Percentiles rank a stretch among this genome's conserved stretches.
Conservation (phyloP, 345 rosid species). For the Erodium maritimum region DNA sequence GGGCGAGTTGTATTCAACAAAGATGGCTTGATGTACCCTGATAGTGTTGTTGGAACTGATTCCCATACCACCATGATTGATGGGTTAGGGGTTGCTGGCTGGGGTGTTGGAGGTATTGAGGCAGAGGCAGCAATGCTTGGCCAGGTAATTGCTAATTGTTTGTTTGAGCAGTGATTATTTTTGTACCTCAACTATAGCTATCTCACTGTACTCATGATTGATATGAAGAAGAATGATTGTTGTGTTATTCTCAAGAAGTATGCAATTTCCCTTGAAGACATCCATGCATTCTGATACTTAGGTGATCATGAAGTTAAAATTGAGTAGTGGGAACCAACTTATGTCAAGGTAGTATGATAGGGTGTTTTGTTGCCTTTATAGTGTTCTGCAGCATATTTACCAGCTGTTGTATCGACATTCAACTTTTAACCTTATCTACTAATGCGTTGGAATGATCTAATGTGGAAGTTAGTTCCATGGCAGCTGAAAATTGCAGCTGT, state of each 20-base stretch:
- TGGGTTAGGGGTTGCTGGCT: conserved; percentile 98
- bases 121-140: conserved; percentile 99
- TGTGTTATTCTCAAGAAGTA: background rate
- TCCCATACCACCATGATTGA: conserved; percentile 99
- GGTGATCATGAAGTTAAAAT: too few relatives aligned
- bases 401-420: too few relatives aligned
- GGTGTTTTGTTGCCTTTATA: too few relatives aligned
- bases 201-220: background rate
- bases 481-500: too few relatives aligned
- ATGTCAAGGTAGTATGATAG: too few relatives aligned
- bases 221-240: background rate
- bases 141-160: conserved; percentile 39
- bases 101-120: conserved; percentile 99
- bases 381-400: too few relatives aligned
- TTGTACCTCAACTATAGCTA: background rate
- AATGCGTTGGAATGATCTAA: too few relatives aligned
- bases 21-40: conserved; percentile 69
- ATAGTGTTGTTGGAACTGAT: conserved; percentile 98
- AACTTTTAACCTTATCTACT: too few relatives aligned
- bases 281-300: too few relatives aligned
- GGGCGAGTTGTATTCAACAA: conserved; percentile 95
- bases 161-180: background rate
- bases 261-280: background rate
- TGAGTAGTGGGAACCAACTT: too few relatives aligned
- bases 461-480: too few relatives aligned